Base-by-base conservation (phyloP, 257 asterid genomes). In the Anisodus tanguticus region DNA sequence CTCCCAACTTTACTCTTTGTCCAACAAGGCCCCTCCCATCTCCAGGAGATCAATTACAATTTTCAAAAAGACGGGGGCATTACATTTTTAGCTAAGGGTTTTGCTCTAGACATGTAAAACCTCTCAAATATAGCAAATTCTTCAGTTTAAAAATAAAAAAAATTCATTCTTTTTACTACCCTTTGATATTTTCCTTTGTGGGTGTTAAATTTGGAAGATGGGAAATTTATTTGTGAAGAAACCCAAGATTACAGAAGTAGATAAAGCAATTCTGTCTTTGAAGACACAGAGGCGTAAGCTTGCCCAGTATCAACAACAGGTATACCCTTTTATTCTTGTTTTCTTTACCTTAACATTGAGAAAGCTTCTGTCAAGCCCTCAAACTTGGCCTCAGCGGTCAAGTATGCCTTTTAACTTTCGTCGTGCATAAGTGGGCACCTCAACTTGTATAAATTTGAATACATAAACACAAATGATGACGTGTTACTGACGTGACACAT, bases 261-360 rank as follows among this genome's bases (percentile, higher is more conserved):
- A 95, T 83, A 90, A 57, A 88, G 99, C 98, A 72, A 94, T 95
- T 84, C 98, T 94, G 54, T 91, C 98, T 82, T 96, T 95, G 85
- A 95, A 93, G 90, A 95, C 99, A 84, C 99, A 95, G 79, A 85
- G 99, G 90, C 97, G 99, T 37, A 94, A 92, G 90, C 97, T 95
- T 84, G 98, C 91, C 62, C 97, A 91, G 86, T 92, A 95, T 87
- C 99, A 95, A 89, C 95, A 90, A 70, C 93, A 92, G 98, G 99
- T 94, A 22, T 59, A 59, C 43, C 37, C 67, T 71, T 26, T 57
- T 83, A 57, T 71, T 88, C 9, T 2, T 51, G 12, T 51, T 9
- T 51, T 3, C 0, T 51, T 9, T n/a, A 60, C 8, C 9, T n/a
- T 8, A 9, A 60, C 17, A 66, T 31, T 31, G 71, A 64, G 4